Evolutionary conservation across 2,329 filamentous ascomycete species (phyloP).

Genomic region (Xylariaceae sp.): DNA sequence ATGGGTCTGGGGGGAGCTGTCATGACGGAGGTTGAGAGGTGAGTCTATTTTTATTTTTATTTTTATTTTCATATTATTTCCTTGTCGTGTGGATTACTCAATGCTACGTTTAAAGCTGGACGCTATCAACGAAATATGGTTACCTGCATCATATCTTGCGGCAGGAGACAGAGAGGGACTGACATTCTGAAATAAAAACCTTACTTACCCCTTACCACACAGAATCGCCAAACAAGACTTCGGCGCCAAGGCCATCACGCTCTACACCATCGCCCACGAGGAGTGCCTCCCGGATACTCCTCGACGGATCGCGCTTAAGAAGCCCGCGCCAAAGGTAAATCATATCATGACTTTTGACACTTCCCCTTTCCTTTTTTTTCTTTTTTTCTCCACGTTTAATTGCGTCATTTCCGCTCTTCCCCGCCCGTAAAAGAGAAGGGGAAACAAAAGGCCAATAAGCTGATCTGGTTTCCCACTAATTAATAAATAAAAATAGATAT

Average conservation of each 20-base stretch:
- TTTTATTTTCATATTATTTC: not conserved
- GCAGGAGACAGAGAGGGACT: too few relatives aligned
- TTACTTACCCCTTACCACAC: too few relatives aligned
- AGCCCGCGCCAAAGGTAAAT: slow-evolving; percentile 15
- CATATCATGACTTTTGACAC: not conserved
- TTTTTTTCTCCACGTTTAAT: not conserved
- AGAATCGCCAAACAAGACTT: slow-evolving; percentile 22
- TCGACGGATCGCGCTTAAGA: slow-evolving; percentile 19
- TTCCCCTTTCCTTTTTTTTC: not conserved
- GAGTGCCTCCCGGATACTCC: slow-evolving; percentile 16
- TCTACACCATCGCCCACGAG: slow-evolving; percentile 22
- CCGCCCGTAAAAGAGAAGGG: too few relatives aligned
- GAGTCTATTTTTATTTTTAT: not conserved
- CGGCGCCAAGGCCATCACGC: slow-evolving; percentile 19
- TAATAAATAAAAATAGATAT: not conserved
- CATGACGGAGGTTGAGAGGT: slow-evolving; percentile 20
- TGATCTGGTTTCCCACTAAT: not conserved
- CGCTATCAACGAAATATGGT: not conserved
- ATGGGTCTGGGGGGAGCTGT: slow-evolving; percentile 22
- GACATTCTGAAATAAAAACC: too few relatives aligned
- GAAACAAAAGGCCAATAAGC: too few relatives aligned
- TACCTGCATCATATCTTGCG: too few relatives aligned
- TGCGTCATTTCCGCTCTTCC: not conserved
- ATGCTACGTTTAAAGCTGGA: not conserved
- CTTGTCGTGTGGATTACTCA: not conserved